These are phyloP conservation scores for Botryotinia calthae DNA, from an alignment of 2,329 filamentous ascomycete species.

Conservation along the genomic window DNA sequence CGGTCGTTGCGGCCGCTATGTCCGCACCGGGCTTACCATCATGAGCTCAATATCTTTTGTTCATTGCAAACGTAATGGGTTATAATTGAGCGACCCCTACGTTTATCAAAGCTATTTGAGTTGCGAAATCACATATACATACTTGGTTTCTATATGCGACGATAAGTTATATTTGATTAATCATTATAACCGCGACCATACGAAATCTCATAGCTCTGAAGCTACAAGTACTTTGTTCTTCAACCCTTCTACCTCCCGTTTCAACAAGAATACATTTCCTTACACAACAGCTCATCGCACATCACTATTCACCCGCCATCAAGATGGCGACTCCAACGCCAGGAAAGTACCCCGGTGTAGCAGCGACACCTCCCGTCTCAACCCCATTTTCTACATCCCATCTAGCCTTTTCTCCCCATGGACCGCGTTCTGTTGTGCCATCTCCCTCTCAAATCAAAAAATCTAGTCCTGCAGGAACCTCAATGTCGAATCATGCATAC, in stretches of 20 bases:
- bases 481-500: slow-evolving; percentile 51
- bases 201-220: background rate
- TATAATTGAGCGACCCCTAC: background rate
- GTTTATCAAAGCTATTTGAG: background rate
- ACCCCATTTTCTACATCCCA: slow-evolving; percentile 60
- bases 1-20: background rate
- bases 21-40: background rate
- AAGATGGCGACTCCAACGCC: slow-evolving; percentile 40
- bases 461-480: slow-evolving; percentile 39
- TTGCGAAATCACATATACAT: background rate
- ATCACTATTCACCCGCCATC: background rate
- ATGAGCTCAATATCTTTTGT: slow-evolving; percentile 5
- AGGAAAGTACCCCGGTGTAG: slow-evolving; percentile 32
- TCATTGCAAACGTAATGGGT: background rate
- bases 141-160: background rate
- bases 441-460: slow-evolving; percentile 61
- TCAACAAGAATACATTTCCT: background rate
- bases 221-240: background rate
- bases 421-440: slow-evolving; percentile 48
- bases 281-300: background rate
- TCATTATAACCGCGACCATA: background rate
- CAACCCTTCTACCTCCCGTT: background rate
- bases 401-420: slow-evolving; percentile 56
- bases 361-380: slow-evolving; percentile 62
- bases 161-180: background rate